Evolutionary conservation across 495 filamentous ascomycete genomes (phyloP).

Genomic region (Trichoderma erinaceum): DNA sequence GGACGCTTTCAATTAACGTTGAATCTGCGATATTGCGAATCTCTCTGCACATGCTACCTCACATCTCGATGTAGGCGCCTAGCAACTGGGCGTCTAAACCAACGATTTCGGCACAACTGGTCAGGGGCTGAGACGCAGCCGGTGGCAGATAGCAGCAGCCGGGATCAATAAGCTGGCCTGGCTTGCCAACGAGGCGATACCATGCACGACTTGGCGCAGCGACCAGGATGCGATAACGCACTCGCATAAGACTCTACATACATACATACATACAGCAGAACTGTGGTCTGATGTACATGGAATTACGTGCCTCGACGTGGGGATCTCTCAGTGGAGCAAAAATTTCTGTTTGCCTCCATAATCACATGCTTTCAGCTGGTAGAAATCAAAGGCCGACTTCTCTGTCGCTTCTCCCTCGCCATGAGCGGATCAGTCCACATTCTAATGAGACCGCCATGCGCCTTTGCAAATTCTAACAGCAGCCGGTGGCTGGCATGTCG

Average conservation of each 20-base stretch:
- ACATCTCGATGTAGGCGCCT: no score
- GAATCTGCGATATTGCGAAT: not conserved
- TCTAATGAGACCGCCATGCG: not conserved
- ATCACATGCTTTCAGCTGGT: slow-evolving; percentile 15
- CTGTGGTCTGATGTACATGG: not conserved
- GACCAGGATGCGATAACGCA: slow-evolving; percentile 6
- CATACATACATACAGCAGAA: not conserved
- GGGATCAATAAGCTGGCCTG: not conserved
- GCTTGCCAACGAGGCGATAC: not conserved
- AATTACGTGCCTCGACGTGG: slow-evolving; percentile 6
- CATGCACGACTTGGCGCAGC: no score
- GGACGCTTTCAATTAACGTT: not conserved
- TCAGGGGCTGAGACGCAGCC: not conserved
- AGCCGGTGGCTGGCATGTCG: slow-evolving; percentile 32
- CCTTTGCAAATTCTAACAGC: no score
- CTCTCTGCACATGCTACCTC: no score
- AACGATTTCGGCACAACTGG: not conserved
- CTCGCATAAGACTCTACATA: not conserved
- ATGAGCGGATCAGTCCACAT: not conserved
- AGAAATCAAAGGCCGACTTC: not conserved
- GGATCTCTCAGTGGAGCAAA: slow-evolving; percentile 3
- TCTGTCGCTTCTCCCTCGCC: not conserved
- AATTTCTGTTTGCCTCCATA: slow-evolving; percentile 10
- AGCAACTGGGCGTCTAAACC: not conserved
- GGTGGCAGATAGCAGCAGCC: not conserved